Base-by-base conservation (phyloP, 2,329 filamentous ascomycete species). In the Amauroascus niger region DNA sequence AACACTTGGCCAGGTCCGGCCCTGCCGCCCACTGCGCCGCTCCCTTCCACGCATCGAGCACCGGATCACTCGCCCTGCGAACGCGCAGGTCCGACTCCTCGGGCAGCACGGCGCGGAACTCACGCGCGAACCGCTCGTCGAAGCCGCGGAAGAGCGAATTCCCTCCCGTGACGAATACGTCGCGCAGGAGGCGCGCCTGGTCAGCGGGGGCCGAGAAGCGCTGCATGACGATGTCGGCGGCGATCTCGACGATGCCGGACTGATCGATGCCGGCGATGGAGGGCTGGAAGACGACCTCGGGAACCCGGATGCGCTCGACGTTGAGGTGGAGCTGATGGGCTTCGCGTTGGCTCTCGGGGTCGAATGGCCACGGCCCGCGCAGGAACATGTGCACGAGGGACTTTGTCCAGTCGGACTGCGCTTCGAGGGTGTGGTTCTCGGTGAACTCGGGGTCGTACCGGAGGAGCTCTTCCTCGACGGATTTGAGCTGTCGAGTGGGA, bases 141-240 rank as follows among this genome's bases (percentile, higher is more conserved):
- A 98, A 95, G 59, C 86, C 86, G 55, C 79, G 72, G 71, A 96
- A 95, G 44, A 95, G 72, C 0, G 87, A 88, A 67, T 91, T 91
- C 14, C 94, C 93, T n/a, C 93, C 91, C 0, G 91, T 97, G 39
- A 97, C 71, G 74, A 98, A 97, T 35, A 98, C 79, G 67, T 98
- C 91, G 44, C 81, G 82, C 20, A 96, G 72, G 41, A 96, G 82
- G 43, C 81, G 81, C 60, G 85, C 78, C 55, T 84, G 81, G 59
- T 81, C 77, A 2, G 71, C 64, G 1, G 73, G 66, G 26, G 74
- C 71, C 1, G 73, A 73, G 11, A 97, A 81, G 2, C 93, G 84
- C 70, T 95, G 87, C 44, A 81, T 88, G 22, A 97, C 76, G 58
- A 98, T 93, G 63, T 94, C 88, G 14, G 88, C 85, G 0, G 87